These are phyloP conservation scores for Globisporangium spinosum DNA, from an alignment of 352 stramenopile genomes.

Conservation along the genomic window DNA sequence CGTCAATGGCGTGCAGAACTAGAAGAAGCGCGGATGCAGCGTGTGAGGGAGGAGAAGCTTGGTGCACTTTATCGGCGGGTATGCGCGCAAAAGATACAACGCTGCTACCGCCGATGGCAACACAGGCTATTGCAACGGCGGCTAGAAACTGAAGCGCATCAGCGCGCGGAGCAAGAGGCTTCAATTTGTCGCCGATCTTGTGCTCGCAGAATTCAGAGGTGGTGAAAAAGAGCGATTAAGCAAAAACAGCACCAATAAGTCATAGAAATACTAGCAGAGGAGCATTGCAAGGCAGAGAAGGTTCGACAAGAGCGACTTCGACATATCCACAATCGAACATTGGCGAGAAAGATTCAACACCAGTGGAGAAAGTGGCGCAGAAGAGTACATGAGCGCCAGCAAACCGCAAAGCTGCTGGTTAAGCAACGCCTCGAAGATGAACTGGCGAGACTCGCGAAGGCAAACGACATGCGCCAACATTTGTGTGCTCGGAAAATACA, in stretches of 20 bases:
- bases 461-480: not conserved
- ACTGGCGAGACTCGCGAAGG: not conserved
- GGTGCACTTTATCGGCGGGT: not conserved
- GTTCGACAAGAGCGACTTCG: not conserved
- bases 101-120: not conserved
- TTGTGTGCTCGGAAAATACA: constrained; percentile 18
- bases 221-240: not conserved
- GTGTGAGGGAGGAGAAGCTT: not conserved
- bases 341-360: constrained; percentile 12
- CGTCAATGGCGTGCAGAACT: not conserved
- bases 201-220: constrained; percentile 6
- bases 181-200: constrained; percentile 1
- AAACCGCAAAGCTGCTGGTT: not conserved
- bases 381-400: constrained; percentile 14
- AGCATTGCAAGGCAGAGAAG: not conserved
- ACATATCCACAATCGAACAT: not conserved
- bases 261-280: not conserved
- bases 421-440: not conserved
- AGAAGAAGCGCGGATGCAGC: not conserved
- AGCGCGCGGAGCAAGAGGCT: constrained; percentile 7
- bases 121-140: not conserved
- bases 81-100: constrained; percentile 14
- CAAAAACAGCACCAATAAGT: not conserved
- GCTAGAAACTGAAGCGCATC: constrained; percentile 2
- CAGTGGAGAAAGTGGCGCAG: constrained; percentile 13